Evolutionary conservation across 2,329 filamentous ascomycete species (phyloP), one percentile per base, ranked within the genome.

Genomic region (Kalaharituber pfeilii): DNA sequence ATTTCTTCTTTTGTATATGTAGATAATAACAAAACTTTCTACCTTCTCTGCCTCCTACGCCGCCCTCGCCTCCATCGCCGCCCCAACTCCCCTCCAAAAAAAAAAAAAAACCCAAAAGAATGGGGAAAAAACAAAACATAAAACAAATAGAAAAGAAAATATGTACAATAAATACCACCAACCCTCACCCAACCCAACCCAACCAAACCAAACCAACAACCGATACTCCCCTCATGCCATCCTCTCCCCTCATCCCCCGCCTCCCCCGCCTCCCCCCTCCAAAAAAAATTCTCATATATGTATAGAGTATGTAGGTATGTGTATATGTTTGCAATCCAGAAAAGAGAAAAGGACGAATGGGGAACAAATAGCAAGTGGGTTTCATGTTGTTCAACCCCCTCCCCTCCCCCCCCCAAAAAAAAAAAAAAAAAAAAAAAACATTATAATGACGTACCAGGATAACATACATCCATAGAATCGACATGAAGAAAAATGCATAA

Each of bases 231-330:
- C 39, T 20, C 39, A 45, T 24, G 9, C 18, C 9, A 9, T 45
- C 42, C n/a, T 5, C 22, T 22, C n/a, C 18, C 42, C 42, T 5
- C 18, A 3, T 2, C 2, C 42, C 1, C 42, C 42, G 3, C 22
- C 42, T 25, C n/a, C 42, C 42, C 42, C 25, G 18, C 20, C 25
- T 1, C 25, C 45, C 47, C 45, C 33, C 25, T 29, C 47, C 42
- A 53, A 51, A 51, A 52, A 55, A 54, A 53, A 52, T 55, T 56
- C 55, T 50, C 50, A 54, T 54, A 58, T 58, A 52, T 45, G n/a
- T n/a, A n/a, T n/a, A n/a, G n/a, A n/a, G n/a, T n/a, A n/a, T n/a
- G n/a, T n/a, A n/a, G n/a, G n/a, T n/a, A n/a, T n/a, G n/a, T n/a
- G n/a, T n/a, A n/a, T n/a, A n/a, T n/a, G n/a, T n/a, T n/a, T n/a